These are phyloP conservation scores for Monilinia laxa DNA, from an alignment of 2,329 filamentous ascomycete species.

Conservation along the genomic window DNA sequence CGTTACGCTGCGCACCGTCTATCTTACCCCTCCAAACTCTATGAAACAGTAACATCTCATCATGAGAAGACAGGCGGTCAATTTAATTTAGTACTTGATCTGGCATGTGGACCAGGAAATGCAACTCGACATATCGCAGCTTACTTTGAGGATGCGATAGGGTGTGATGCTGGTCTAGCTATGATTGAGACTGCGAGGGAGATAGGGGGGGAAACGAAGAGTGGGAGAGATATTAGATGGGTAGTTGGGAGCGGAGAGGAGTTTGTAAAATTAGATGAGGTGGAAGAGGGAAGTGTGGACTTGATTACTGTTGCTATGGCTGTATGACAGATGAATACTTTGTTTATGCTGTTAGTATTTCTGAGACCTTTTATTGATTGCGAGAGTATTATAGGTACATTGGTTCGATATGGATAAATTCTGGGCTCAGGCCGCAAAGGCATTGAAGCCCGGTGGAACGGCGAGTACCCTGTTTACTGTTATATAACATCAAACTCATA, in stretches of 20 bases:
- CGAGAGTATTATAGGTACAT: constrained; percentile 41
- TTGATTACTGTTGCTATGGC: constrained; percentile 35
- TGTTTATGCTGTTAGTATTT: constrained; percentile 27
- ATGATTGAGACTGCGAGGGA: constrained; percentile 37
- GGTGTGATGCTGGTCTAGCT: constrained; percentile 35
- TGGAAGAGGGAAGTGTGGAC: constrained; percentile 34
- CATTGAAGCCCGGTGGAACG: constrained; percentile 50
- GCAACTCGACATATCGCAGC: constrained; percentile 36
- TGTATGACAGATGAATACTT: constrained; percentile 25
- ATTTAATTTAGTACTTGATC: constrained; percentile 35
- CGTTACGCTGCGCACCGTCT: constrained; percentile 34
- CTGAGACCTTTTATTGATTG: constrained; percentile 40
- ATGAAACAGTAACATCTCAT: constrained; percentile 32
- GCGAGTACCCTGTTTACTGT: constrained; percentile 32
- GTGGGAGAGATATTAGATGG: constrained; percentile 31
- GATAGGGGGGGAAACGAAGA: constrained; percentile 32
- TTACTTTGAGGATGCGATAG: constrained; percentile 35
- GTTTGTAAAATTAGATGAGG: constrained; percentile 28
- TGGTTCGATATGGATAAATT: constrained; percentile 53
- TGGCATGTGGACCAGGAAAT: constrained; percentile 40
- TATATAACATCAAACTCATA: neutral
- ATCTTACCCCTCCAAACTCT: constrained; percentile 29
- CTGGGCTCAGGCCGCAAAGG: constrained; percentile 45
- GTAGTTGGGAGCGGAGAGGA: constrained; percentile 34
- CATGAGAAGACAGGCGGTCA: constrained; percentile 33